Conservation (phyloP, 23 red algal genomes). For the Cyanidium caldarium region DNA sequence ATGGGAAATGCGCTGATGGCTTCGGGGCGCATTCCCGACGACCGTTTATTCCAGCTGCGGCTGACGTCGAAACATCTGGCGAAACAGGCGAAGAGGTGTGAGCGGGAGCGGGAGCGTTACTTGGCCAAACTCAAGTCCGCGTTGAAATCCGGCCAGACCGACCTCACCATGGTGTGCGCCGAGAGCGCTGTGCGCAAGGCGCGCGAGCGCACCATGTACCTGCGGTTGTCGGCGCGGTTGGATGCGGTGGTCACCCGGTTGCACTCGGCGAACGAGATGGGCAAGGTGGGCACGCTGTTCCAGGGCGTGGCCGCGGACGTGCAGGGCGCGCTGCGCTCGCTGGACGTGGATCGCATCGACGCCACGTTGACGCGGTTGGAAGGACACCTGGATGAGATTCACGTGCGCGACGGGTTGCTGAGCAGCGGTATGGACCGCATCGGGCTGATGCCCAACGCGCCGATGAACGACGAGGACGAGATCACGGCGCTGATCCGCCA, state of each 20-base stretch:
- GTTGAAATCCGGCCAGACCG: constrained; percentile 5
- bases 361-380: neutral
- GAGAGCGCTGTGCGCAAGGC: constrained; percentile 16
- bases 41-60: constrained; percentile 10
- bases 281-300: constrained; percentile 3
- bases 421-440: neutral
- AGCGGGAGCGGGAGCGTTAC: constrained; percentile 9
- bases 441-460: neutral
- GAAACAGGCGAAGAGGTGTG: constrained; percentile 14
- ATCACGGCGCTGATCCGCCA: constrained; percentile 10
- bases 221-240: constrained; percentile 11
- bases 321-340: neutral
- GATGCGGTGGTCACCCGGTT: constrained; percentile 6
- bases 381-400: constrained; percentile 7
- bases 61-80: constrained; percentile 8
- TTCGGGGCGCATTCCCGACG: no score
- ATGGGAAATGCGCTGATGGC: no score
- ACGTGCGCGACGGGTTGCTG: neutral
- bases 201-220: constrained; percentile 8
- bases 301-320: neutral
- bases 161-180: constrained; percentile 1
- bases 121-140: constrained; percentile 11
- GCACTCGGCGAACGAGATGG: neutral
- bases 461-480: constrained; percentile 9
- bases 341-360: constrained; percentile 9